These are phyloP conservation scores for Theobroma grandiflorum DNA, from an alignment of 441 rosid genomes.

Conservation along the genomic window DNA sequence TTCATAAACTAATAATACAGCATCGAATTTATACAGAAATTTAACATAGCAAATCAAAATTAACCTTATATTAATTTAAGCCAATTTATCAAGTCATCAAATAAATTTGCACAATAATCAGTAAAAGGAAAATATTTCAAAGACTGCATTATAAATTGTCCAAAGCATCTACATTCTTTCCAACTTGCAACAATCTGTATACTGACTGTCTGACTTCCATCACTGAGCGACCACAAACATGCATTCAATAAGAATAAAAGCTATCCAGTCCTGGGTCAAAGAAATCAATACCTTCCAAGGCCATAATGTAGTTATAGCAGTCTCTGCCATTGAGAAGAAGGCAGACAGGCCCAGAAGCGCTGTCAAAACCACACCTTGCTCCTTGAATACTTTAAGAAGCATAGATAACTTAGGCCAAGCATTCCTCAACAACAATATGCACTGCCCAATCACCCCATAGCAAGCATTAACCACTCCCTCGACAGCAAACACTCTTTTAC, in stretches of 20 bases:
- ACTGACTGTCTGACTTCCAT: not conserved
- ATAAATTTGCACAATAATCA: not conserved
- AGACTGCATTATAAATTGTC: not conserved
- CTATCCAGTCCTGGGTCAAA: too few relatives aligned
- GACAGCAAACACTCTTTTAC: constrained; percentile 72
- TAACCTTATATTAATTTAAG: not conserved
- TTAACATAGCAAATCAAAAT: not conserved
- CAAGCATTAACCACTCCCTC: constrained; percentile 72
- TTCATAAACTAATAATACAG: not conserved
- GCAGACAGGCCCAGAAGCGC: too few relatives aligned
- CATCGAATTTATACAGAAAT: not conserved
- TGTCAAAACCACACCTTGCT: too few relatives aligned
- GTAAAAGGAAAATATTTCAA: not conserved
- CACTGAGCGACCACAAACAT: constrained; percentile 12
- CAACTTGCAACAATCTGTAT: not conserved
- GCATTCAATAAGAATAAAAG: not conserved
- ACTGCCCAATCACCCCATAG: too few relatives aligned
- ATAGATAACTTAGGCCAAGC: too few relatives aligned
- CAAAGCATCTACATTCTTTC: constrained; percentile 8
- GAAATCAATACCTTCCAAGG: too few relatives aligned
- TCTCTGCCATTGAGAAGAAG: too few relatives aligned
- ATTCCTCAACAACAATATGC: constrained; percentile 54
- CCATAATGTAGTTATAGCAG: too few relatives aligned
- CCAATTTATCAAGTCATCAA: not conserved
- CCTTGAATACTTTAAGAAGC: too few relatives aligned